Base-by-base conservation (phyloP, 2,329 filamentous ascomycete species). In the Chaetothyriales sp. region DNA sequence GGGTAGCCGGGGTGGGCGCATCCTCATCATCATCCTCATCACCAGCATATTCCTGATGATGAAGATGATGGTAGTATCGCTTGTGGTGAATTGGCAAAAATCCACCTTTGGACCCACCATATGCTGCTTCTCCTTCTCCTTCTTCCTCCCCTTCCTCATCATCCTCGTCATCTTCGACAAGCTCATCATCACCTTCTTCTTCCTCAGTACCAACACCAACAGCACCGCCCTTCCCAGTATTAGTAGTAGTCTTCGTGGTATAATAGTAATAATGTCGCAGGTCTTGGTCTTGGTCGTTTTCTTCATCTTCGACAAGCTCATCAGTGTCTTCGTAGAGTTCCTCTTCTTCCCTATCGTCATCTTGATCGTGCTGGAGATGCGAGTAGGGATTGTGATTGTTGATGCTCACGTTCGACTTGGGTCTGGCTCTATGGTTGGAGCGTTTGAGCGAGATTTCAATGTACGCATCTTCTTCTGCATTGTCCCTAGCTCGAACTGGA, bases 1-100 rank as follows among this genome's bases (percentile, higher is more conserved):
- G 45, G 8, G 56, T 51, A 47, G 56, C 54, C 20, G 56, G 56
- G 18, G 51, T 40, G 22, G 56, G 49, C 4, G 54, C 53, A 37
- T 43, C 51, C 46, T 19, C 33, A 20, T 43, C 45, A 29, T 49
- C 50, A 9, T 54, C 18, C 22, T 48, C 15, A 33, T 44, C 33
- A 25, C 46, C 28, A 10, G 37, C 49, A 49, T 48, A 28, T 9
- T 49, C 53, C 18, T 51, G 44, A 29, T 52, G 4, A 40, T 40
- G 33, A 40, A 2, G 22, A 20, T 18, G 10, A 13, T 46, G 44
- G n/a, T 45, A 18, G 18, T 45, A 22, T 18, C n/a, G 19, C 10
- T 5, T 28, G 10, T 46, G 44, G 19, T 20, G 18, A 4, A 10
- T 19, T 7, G 18, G 20, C 9, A 22, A 22, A 22, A 15, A 5